Conservation (phyloP, 257 asterid species). For the Solanum clarkiae region DNA sequence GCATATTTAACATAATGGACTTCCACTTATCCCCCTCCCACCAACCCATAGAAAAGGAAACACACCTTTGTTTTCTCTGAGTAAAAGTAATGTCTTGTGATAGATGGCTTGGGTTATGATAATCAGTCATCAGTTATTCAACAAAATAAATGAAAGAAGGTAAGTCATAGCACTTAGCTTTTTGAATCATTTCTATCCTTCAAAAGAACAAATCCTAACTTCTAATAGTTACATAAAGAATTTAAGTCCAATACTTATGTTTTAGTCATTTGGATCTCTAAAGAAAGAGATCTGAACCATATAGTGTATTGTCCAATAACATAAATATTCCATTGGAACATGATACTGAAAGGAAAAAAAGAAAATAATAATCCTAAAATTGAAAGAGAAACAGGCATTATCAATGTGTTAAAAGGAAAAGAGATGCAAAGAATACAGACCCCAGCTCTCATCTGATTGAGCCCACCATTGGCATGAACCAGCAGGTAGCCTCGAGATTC, state of each 20-base stretch:
- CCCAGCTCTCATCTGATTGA: constrained; percentile 98
- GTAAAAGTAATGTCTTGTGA: not conserved
- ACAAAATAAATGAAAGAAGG: not conserved
- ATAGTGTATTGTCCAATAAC: not conserved
- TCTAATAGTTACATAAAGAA: not conserved
- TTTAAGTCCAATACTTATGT: not conserved
- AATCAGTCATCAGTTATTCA: not conserved
- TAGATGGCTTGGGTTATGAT: not conserved
- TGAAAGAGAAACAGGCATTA: constrained; percentile 16
- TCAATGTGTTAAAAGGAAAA: not conserved
- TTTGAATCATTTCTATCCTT: not conserved
- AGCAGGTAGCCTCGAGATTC: constrained; percentile 76
- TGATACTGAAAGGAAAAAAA: not conserved
- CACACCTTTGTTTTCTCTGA: not conserved
- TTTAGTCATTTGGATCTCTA: not conserved
- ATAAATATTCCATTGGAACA: not conserved
- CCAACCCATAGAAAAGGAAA: not conserved
- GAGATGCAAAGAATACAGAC: constrained; percentile 25
- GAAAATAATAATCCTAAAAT: not conserved
- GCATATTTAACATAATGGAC: not conserved
- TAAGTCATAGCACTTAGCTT: not conserved
- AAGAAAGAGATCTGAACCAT: not conserved
- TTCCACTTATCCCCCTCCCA: not conserved
- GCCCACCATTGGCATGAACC: constrained; percentile 95
- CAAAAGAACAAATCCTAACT: not conserved